phyloP scores from a whole-genome alignment of 2,329 filamentous ascomycete genomes.

The Fusarium neocosmosporiellum region DNA sequence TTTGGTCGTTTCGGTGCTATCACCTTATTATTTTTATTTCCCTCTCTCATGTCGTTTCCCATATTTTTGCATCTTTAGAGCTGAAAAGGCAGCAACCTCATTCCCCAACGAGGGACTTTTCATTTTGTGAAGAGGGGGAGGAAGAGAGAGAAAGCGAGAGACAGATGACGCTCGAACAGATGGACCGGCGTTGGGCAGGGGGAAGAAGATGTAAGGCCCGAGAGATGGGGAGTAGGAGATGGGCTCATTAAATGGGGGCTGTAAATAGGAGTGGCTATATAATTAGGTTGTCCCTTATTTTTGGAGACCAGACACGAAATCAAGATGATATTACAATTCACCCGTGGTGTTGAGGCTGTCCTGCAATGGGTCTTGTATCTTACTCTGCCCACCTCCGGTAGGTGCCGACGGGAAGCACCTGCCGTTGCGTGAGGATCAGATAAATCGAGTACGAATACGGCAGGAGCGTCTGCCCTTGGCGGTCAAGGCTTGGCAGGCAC shows the following conservation, averaged over 20 bases:
- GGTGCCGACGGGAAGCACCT: not conserved
- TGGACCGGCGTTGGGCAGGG: not conserved
- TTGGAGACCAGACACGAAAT: conserved; percentile 42
- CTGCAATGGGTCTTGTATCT: not conserved
- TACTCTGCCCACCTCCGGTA: not conserved
- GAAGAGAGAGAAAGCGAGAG: conserved; percentile 11
- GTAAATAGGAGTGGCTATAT: conserved; percentile 43
- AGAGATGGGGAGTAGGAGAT: not conserved
- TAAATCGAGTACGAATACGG: conserved; percentile 41
- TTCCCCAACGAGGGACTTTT: conserved; percentile 43
- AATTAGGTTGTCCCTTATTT: conserved; percentile 43
- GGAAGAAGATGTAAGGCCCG: not conserved
- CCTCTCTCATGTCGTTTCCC: conserved; percentile 38
- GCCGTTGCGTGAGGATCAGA: not conserved
- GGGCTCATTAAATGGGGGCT: conserved; percentile 17
- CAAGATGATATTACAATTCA: conserved; percentile 36
- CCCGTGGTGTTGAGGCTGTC: not conserved
- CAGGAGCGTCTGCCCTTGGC: not conserved
- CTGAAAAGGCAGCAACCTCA: conserved; percentile 42
- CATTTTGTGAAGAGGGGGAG: conserved; percentile 21
- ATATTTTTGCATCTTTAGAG: conserved; percentile 45
- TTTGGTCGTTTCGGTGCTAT: conserved; percentile 36
- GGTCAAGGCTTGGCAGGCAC: conserved; percentile 36
- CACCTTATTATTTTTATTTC: conserved; percentile 34
- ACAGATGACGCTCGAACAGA: not conserved